Conservation (phyloP, 2,329 filamentous ascomycete species). For the Calonectria henricotiae region DNA sequence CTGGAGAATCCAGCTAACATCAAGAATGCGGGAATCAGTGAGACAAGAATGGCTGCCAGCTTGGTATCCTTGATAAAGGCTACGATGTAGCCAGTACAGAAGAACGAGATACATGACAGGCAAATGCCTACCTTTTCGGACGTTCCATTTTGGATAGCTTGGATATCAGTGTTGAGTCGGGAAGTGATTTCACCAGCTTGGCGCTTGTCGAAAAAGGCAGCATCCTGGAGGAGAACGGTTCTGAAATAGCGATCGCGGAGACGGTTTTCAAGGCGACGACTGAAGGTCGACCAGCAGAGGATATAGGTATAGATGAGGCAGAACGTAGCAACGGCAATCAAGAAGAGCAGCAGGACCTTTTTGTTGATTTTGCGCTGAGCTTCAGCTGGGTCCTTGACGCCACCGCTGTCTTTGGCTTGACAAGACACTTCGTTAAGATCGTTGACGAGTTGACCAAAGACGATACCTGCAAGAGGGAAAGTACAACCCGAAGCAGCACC, state of each 20-base stretch:
- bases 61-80: slow-evolving; percentile 77
- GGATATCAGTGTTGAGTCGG: slow-evolving; percentile 77
- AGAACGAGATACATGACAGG: slow-evolving; percentile 76
- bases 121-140: slow-evolving; percentile 81
- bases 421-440: slow-evolving; percentile 74
- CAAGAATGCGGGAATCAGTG: slow-evolving; percentile 75
- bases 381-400: slow-evolving; percentile 40
- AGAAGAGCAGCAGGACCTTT: slow-evolving; percentile 75
- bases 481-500: slow-evolving; percentile 75
- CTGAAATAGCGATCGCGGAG: slow-evolving; percentile 75
- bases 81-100: slow-evolving; percentile 77
- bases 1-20: slow-evolving; percentile 73
- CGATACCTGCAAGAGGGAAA: slow-evolving; percentile 75
- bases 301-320: slow-evolving; percentile 76
- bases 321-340: slow-evolving; percentile 76
- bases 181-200: slow-evolving; percentile 76
- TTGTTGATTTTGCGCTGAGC: slow-evolving; percentile 66
- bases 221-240: slow-evolving; percentile 73
- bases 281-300: slow-evolving; percentile 76
- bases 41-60: slow-evolving; percentile 77
- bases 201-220: slow-evolving; percentile 76
- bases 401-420: slow-evolving; percentile 48
- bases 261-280: slow-evolving; percentile 75
- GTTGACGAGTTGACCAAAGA: slow-evolving; percentile 77
- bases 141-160: slow-evolving; percentile 78